Base-by-base conservation (phyloP, 2,329 filamentous ascomycete genomes). In the Chaetomium sp. region DNA sequence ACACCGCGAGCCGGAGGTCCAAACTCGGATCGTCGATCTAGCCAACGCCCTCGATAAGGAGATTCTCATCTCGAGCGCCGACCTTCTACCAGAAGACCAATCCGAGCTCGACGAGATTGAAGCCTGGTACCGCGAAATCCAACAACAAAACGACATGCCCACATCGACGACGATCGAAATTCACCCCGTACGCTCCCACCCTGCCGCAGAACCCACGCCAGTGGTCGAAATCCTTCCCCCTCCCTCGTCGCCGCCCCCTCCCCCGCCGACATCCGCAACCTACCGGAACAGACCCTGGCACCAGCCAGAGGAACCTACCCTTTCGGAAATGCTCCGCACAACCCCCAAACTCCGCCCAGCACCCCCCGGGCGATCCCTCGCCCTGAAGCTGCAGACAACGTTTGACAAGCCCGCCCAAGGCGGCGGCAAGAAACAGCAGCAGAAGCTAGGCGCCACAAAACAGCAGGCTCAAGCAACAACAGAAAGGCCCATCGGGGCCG, bases 361-460 rank as follows among this genome's bases (percentile, higher is more conserved):
- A 56, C 64, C 68, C 12, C 60, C 71, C 61, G 70, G 67, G 67
- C 2, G 65, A 54, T 59, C 70, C 4, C 75, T 77, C 7, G 65
- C 64, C 1, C 70, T 82, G 4, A 81, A 78, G 67, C 73, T 83
- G 56, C 78, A 82, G 62, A 83, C 81, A 5, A 78, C 71, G 23
- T 82, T 83, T 64, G 71, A 71, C 23, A 63, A 69, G 45, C 69
- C 67, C n/a, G 47, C 42, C 29, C 9, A 9, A 23, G 51, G 51
- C 4, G 45, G 35, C 33, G 10, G 25, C 51, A 27, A 25, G 33
- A 16, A 54, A 21, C 19, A 55, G 16, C 5, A 16, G 35, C 23
- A 21, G 9, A 21, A 47, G 45, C 45, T 16, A n/a, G 7, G 2
- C 38, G 38, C 38, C 38, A n/a, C 5, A 42, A 42, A 60, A 25